Base-by-base conservation (phyloP, 192 early-diverging fungal species). In the Podila verticillata region DNA sequence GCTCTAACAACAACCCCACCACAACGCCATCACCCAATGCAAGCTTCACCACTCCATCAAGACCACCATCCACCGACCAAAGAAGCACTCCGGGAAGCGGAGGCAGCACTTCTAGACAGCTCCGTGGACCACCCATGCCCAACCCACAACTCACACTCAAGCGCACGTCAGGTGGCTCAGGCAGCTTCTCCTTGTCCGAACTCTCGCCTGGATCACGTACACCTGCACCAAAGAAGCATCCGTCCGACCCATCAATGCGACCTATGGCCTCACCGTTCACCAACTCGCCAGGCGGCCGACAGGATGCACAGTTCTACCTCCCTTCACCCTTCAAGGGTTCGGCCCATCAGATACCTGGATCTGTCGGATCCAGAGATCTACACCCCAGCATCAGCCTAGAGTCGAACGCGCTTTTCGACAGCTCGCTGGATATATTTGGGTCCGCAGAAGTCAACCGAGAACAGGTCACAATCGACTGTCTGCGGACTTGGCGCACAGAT, bases 401-500 rank as follows among this genome's bases (percentile, higher is more conserved):
- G 10, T 30, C 29, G 30, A 60, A 19, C 17, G 58, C 15, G 26
- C 26, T 31, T 60, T 60, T 60, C 31, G 58, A 60, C 17, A 61
- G 49, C 36, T 34, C 29, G 51, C 20, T 58, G 34, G 67, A 72
- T 22, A 48, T 68, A 28, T 72, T 70, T 68, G 35, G 56, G 32
- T 69, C 57, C 6, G 64, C 69, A 22, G 57, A 75, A 15, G 31
- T 44, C 19, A 59, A 57, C 19, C 64, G 73, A 24, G 44, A 57
- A 29, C 51, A 17, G 49, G 61, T 26, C 29, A 68, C 68, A 10
- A 83, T 84, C 26, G 86, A 86, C 31, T 71, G 86, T 49, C 63
- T 92, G 66, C 74, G 91, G 2, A 54, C 70, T 22, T 84, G 88
- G 74, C 73, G 91, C 7, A 72, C 83, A 12, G 88, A 89, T 66